A percentile compares a stretch with the other conserved stretches of the same genome.
These are phyloP conservation scores for Trypanosoma mega DNA, from an alignment of 208 protist species.

Conservation along the genomic window DNA sequence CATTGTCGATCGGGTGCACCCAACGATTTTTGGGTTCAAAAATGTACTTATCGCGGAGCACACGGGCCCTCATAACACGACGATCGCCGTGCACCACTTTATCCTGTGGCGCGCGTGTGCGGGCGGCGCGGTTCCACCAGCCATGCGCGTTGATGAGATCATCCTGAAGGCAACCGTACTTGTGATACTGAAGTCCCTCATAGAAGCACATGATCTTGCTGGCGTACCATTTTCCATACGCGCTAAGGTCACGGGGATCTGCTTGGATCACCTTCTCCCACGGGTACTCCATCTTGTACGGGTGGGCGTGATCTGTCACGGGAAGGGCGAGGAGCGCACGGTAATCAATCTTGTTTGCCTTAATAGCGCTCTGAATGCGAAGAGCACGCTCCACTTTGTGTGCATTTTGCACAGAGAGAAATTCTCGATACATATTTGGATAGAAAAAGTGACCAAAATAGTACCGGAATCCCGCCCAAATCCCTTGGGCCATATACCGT, in stretches of 20 bases:
- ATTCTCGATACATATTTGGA: constrained; percentile 90
- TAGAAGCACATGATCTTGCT: constrained; percentile 92
- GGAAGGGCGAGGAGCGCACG: constrained; percentile 86
- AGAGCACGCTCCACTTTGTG: constrained; percentile 88
- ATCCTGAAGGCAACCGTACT: constrained; percentile 88
- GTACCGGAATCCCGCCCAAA: constrained; percentile 86
- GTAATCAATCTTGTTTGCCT: constrained; percentile 93
- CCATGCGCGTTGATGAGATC: constrained; percentile 90
- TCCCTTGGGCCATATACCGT: constrained; percentile 80
- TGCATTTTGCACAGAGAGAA: constrained; percentile 86
- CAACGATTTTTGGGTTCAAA: constrained; percentile 89
- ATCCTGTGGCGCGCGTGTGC: constrained; percentile 83
- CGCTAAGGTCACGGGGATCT: constrained; percentile 72
- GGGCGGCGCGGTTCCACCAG: constrained; percentile 88
- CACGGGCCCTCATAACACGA: constrained; percentile 84
- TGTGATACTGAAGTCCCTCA: constrained; percentile 85
- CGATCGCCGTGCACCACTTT: constrained; percentile 86
- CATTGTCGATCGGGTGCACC: constrained; percentile 90
- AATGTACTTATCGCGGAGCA: constrained; percentile 92
- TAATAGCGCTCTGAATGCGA: constrained; percentile 88
- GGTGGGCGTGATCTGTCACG: constrained; percentile 89
- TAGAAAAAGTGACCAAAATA: constrained; percentile 90
- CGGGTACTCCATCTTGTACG: constrained; percentile 93
- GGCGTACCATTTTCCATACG: constrained; percentile 89
- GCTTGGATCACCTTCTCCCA: constrained; percentile 90